Base-by-base conservation (phyloP, 108 stramenopile species). In the Stephanodiscus triporus region DNA sequence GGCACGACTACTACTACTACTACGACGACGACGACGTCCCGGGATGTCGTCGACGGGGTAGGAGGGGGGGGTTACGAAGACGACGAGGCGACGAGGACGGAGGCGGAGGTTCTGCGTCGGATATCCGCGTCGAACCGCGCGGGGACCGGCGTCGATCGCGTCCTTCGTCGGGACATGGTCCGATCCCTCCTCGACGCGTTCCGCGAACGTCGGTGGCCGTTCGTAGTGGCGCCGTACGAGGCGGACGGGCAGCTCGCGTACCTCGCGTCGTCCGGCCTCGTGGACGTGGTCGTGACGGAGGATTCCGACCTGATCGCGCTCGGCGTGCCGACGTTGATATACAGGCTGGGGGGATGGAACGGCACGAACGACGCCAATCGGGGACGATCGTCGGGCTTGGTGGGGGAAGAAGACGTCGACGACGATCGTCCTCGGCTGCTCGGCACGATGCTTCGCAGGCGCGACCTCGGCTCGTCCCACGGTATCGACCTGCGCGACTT, bases 241-340 rank as follows among this genome's bases (percentile, higher is more conserved):
- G 97, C 98, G 6, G 99, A 99, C 83, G 93, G 94, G 22, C 98
- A 99, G 73, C 84, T 99, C 47, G 98, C 97, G 8, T 97, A 86
- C 54, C 78, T 99, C 29, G 64, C 89, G 19, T 78, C 76, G 11
- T 32, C 22, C n/a, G 83, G 82, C 8, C 37, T 67, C 29, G 91
- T 96, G 30, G 97, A 98, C 75, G 64, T 91, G 24, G 88, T 99
- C 22, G 77, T 99, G n/a, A 93, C 96, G 29, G 99, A 99, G 82
- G 99, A 99, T 86, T 91, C 95, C 0, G 99, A 99, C 85, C 72
- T 94, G 54, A 74, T 99, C 36, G 91, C 85, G 7, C 89, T 89
- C 70, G 97, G 97, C 47, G 84, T 85, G 63, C 62, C 68, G 6
- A 61, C 77, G 27, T 81, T 98, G 43, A 62, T 98, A 24, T 99